Evolutionary conservation across 306 rosid genomes (phyloP).

Genomic region (Abrus pulchellus): DNA sequence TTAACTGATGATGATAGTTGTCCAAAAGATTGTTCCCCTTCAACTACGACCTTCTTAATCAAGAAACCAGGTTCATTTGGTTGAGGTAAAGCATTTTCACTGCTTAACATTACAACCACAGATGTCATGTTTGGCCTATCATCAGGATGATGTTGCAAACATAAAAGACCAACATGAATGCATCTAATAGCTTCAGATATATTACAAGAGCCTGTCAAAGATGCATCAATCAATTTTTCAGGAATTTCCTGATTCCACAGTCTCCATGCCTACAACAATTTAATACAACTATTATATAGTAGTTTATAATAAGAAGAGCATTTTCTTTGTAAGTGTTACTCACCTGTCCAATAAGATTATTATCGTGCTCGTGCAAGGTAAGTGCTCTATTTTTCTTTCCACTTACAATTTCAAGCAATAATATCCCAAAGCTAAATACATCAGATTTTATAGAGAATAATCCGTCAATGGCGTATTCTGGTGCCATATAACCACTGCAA

Average conservation of each 20-base stretch:
- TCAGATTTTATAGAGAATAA: constrained; percentile 30
- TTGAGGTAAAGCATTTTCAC: background rate
- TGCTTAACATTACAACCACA: constrained; percentile 13
- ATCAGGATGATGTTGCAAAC: constrained; percentile 33
- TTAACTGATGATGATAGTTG: background rate
- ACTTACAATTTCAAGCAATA: constrained; percentile 16
- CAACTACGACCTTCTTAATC: background rate
- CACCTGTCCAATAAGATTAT: constrained; percentile 25
- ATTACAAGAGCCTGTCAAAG: background rate
- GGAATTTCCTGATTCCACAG: constrained; percentile 15
- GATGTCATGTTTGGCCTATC: constrained; percentile 43
- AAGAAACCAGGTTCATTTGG: constrained; percentile 28
- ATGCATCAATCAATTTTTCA: background rate
- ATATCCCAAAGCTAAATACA: constrained; percentile 35
- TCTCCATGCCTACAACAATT: constrained; percentile 37
- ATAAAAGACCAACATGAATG: constrained; percentile 44
- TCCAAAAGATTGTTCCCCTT: background rate
- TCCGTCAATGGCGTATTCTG: constrained; percentile 42
- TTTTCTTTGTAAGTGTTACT: background rate
- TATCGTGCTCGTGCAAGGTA: too few species aligned
- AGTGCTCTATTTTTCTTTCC: constrained; percentile 29
- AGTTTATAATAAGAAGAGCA: background rate
- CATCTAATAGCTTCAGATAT: background rate
- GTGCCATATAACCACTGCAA: constrained; percentile 48
- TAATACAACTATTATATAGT: background rate